phyloP scores from a whole-genome alignment of 306 rosid genomes.

The Cucumis cinereus region DNA sequence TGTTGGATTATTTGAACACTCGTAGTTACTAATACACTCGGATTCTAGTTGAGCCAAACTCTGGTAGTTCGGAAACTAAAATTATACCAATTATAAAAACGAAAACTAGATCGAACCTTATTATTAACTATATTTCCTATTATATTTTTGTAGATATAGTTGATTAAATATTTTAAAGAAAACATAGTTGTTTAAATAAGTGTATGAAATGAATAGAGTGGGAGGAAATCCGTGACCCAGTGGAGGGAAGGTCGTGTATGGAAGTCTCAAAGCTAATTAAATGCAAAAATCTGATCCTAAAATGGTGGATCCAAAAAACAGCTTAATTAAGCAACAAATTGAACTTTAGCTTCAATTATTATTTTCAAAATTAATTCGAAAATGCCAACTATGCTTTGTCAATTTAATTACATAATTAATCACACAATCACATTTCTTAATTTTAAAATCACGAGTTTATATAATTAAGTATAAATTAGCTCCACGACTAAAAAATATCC shows the following conservation, averaged over 20 bases:
- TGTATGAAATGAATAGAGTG: not conserved
- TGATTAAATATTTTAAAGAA: too few species aligned
- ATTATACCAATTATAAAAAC: too few species aligned
- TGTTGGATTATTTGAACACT: too few species aligned
- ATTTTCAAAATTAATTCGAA: not conserved
- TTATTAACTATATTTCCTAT: too few species aligned
- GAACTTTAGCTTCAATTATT: not conserved
- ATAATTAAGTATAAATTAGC: not conserved
- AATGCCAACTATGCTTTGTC: not conserved
- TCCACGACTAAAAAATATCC: too few species aligned
- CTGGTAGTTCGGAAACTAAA: too few species aligned
- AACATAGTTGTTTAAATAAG: too few species aligned
- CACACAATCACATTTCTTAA: not conserved
- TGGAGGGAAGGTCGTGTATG: not conserved
- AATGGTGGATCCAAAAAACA: slow-evolving; percentile 1
- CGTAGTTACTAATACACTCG: too few species aligned
- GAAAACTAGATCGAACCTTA: too few species aligned
- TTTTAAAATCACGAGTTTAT: not conserved
- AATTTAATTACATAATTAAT: not conserved
- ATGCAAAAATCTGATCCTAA: not conserved
- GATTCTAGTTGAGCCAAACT: too few species aligned
- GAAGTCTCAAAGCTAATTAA: not conserved
- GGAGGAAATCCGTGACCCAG: not conserved
- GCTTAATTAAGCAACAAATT: not conserved
- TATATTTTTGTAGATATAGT: too few species aligned